phyloP scores from a whole-genome alignment of 768 basidiomycete species.

The Tylopilus plumbeoviolaceoides region DNA sequence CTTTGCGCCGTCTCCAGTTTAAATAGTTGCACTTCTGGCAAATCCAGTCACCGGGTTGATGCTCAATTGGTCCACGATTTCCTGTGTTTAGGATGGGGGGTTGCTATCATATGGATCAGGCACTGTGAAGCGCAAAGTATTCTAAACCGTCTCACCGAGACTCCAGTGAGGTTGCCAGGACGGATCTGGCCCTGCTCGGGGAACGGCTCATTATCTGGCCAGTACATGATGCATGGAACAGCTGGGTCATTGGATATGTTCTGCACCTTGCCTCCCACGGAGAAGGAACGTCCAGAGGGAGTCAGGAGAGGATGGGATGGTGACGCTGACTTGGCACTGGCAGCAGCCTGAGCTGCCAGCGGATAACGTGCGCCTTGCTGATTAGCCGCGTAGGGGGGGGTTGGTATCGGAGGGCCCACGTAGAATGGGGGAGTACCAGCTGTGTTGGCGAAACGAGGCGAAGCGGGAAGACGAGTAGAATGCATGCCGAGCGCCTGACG shows the following conservation, averaged over 20 bases:
- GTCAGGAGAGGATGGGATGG: slow-evolving; percentile 73
- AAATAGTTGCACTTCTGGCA: slow-evolving; percentile 83
- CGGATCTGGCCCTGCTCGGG: slow-evolving; percentile 79
- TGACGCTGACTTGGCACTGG: slow-evolving; percentile 32
- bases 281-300: slow-evolving; percentile 76
- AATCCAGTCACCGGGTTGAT: slow-evolving; percentile 81
- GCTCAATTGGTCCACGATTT: slow-evolving; percentile 83
- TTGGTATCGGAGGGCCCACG: slow-evolving; percentile 23
- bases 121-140: background rate
- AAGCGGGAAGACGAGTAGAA: slow-evolving; percentile 20
- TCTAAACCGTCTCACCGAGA: slow-evolving; percentile 41
- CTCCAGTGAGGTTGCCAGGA: slow-evolving; percentile 49
- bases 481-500: slow-evolving; percentile 27
- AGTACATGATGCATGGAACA: slow-evolving; percentile 78
- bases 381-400: slow-evolving; percentile 24
- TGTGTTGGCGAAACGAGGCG: slow-evolving; percentile 21
- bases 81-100: slow-evolving; percentile 89
- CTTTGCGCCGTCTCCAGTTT: slow-evolving; percentile 84
- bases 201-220: slow-evolving; percentile 86
- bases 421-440: slow-evolving; percentile 16
- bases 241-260: slow-evolving; percentile 73
- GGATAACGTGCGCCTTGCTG: slow-evolving; percentile 26
- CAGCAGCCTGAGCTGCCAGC: slow-evolving; percentile 21
- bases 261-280: slow-evolving; percentile 72
- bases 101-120: slow-evolving; percentile 41